Conservation (phyloP, 768 basidiomycete species). For the Mycena leptocephala region DNA sequence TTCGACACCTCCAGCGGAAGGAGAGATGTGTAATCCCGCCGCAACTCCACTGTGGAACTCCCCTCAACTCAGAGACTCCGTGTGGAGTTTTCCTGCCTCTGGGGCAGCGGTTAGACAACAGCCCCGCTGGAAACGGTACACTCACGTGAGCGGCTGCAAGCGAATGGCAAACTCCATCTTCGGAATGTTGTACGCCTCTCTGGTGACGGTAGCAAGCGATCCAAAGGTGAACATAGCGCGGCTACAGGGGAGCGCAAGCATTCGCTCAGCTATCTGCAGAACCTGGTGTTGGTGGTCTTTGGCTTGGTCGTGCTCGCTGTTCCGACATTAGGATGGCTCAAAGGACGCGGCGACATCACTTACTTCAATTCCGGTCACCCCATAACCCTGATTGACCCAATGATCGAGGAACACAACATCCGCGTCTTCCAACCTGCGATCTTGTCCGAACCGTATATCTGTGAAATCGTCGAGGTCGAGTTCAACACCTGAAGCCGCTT, state of each 20-base stretch:
- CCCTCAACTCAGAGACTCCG: slow-evolving; percentile 90
- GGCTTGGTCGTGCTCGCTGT: slow-evolving; percentile 89
- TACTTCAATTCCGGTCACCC: slow-evolving; percentile 84
- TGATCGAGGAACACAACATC: slow-evolving; percentile 87
- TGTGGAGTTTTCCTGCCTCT: slow-evolving; percentile 80
- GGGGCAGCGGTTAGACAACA: slow-evolving; percentile 74
- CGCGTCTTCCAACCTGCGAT: slow-evolving; percentile 92
- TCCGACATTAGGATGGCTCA: slow-evolving; percentile 20
- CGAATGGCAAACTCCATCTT: slow-evolving; percentile 85
- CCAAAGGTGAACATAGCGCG: slow-evolving; percentile 95
- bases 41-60: slow-evolving; percentile 98
- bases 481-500: slow-evolving; percentile 80
- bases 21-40: slow-evolving; percentile 88
- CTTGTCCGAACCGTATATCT: slow-evolving; percentile 91
- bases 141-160: slow-evolving; percentile 83
- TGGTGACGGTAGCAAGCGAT: slow-evolving; percentile 80
- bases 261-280: slow-evolving; percentile 87
- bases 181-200: slow-evolving; percentile 86
- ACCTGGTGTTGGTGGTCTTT: slow-evolving; percentile 90
- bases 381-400: slow-evolving; percentile 74
- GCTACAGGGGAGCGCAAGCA: slow-evolving; percentile 91
- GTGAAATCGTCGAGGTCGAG: slow-evolving; percentile 82
- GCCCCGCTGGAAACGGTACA: no score
- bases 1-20: slow-evolving; percentile 83
- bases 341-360: slow-evolving; percentile 43